Base-by-base conservation (phyloP, 192 early-diverging fungal genomes). In the Kappamyces sp. region DNA sequence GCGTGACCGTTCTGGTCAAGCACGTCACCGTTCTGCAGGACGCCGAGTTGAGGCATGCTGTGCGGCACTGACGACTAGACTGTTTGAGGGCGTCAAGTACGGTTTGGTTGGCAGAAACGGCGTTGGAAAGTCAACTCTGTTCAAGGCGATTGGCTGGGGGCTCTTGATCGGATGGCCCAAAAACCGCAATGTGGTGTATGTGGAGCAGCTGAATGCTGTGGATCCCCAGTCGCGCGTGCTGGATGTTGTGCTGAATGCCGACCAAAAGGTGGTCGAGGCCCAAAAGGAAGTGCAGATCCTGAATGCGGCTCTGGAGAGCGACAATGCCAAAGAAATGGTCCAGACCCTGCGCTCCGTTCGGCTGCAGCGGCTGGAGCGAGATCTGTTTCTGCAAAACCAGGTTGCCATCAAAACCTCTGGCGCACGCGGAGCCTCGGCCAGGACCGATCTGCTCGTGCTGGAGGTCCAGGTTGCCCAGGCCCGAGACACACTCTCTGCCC, bases 61-160 rank as follows among this genome's bases (percentile, higher is more conserved):
- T 22, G 22, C 22, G 22, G 22, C 22, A 22, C 22, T 22, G 22
- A 22, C 22, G 22, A 22, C 22, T 22, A 22, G 80, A 71, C 74
- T 94, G 39, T 89, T 87, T 57, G 60, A 79, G 22, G 88, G 88
- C 12, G 80, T 80, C 14, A 80, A 79, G 54, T 94, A 94, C 61
- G 89, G 86, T 49, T 64, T 91, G 5, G 64, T 90, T 33, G 89
- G 89, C 4, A 42, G 76, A 41, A 91, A 91, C 68, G 89, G 89
- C 38, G 79, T 79, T 7, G 89, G 89, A 4, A 91, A 91, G 61
- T 86, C 63, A 1, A 73, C 79, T 2, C 63, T 90, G 11, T 66
- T 90, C 45, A 73, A 78, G 54, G 64, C 74, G 29, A 76, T 89
- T 29, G 88, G 76, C 5, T 59, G 84, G 31, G 75, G 76, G 6